A percentile compares a stretch with the other conserved stretches of the same genome.
Conservation (phyloP, 164 flowering plant species). For the Piper longum region DNA sequence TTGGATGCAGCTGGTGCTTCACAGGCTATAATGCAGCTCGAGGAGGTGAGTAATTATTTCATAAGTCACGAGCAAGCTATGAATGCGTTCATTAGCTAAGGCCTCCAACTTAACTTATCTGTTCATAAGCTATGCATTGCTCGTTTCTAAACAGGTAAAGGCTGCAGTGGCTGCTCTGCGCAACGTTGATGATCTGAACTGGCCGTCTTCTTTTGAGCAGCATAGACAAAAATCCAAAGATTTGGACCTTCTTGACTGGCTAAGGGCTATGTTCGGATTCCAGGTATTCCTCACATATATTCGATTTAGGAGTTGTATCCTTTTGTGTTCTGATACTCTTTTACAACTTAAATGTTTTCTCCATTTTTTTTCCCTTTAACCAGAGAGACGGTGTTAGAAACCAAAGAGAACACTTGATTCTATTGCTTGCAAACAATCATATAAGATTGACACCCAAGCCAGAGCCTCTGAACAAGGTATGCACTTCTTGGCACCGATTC, state of each 20-base stretch:
- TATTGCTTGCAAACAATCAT: conserved; percentile 78
- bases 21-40: conserved; percentile 88
- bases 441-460: conserved; percentile 81
- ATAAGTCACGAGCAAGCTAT: not conserved
- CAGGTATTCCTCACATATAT: conserved; percentile 32
- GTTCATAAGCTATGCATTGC: not conserved
- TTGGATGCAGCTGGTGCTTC: conserved; percentile 89
- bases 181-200: conserved; percentile 70
- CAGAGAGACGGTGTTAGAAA: conserved; percentile 98
- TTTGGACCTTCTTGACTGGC: conserved; percentile 91
- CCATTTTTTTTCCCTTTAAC: conserved; percentile 7
- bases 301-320: too few relatives aligned
- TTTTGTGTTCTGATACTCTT: not conserved
- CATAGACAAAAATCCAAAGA: conserved; percentile 68
- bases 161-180: conserved; percentile 80
- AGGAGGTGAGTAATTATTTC: conserved; percentile 45
- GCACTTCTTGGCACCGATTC: not conserved
- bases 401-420: conserved; percentile 84
- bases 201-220: conserved; percentile 80
- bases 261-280: conserved; percentile 97
- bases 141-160: conserved; percentile 45
- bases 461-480: conserved; percentile 79
- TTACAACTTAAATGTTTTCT: conserved; percentile 1
- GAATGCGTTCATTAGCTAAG: not conserved
- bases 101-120: not conserved